Evolutionary conservation across 768 basidiomycete genomes (phyloP).

Genomic region (Boletus patriciae): DNA sequence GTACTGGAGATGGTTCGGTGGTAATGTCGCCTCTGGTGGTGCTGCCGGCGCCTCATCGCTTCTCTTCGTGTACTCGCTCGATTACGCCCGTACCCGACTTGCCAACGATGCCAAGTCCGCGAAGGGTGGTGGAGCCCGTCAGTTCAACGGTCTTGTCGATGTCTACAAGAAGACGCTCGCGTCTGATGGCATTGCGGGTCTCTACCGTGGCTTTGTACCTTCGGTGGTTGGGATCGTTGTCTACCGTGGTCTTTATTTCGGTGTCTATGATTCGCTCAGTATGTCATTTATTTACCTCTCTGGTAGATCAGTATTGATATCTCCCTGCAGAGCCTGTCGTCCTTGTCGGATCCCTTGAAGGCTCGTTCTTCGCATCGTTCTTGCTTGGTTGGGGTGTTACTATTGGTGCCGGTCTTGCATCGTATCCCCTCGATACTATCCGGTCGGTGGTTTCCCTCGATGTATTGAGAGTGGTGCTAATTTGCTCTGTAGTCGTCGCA

Average conservation of each 20-base stretch:
- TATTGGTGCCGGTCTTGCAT: constrained; percentile 98
- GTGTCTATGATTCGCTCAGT: constrained; percentile 95
- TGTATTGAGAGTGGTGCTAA: background rate
- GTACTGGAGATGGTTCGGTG: constrained; percentile 98
- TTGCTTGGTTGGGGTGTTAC: constrained; percentile 98
- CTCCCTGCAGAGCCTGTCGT: constrained; percentile 81
- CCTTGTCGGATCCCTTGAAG: constrained; percentile 92
- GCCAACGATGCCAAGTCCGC: constrained; percentile 97
- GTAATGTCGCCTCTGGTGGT: constrained; percentile 98
- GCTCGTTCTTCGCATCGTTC: constrained; percentile 97
- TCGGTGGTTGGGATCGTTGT: constrained; percentile 99
- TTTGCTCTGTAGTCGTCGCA: constrained; percentile 80
- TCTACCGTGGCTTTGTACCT: constrained; percentile 99
- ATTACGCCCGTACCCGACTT: constrained; percentile 99
- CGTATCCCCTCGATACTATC: constrained; percentile 91
- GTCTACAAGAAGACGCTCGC: constrained; percentile 98
- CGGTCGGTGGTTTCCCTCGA: constrained; percentile 44
- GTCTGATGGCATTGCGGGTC: constrained; percentile 96
- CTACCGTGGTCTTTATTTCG: constrained; percentile 99
- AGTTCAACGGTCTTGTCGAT: constrained; percentile 98
- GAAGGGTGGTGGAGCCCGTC: constrained; percentile 88
- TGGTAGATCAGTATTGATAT: constrained; percentile 29
- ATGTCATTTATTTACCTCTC: constrained; percentile 38
- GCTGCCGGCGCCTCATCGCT: constrained; percentile 98
- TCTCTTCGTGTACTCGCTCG: constrained; percentile 99